phyloP scores from a whole-genome alignment of 495 filamentous ascomycete species.

The Aspergillus leporis region DNA sequence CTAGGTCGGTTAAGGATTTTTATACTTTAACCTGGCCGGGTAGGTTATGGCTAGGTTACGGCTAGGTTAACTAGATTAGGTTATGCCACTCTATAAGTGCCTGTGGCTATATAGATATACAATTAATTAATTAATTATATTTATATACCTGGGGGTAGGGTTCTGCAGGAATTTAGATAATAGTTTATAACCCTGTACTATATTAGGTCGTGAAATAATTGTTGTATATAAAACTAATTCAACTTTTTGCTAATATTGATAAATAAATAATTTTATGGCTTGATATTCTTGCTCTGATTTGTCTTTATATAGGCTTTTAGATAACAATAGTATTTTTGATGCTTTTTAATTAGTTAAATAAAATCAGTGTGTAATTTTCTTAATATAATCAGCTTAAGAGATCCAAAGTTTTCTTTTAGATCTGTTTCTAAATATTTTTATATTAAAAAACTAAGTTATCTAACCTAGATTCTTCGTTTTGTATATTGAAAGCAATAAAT shows the following conservation, averaged over 20 bases:
- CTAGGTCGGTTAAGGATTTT: too few relatives aligned
- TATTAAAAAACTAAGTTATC: slow-evolving; percentile 19
- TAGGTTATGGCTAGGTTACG: too few relatives aligned
- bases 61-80: too few relatives aligned
- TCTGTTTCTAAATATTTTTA: slow-evolving; percentile 18
- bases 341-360: slow-evolving; percentile 9
- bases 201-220: slow-evolving; percentile 23
- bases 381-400: slow-evolving; percentile 23
- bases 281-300: too few relatives aligned
- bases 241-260: slow-evolving; percentile 25
- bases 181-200: slow-evolving; percentile 8
- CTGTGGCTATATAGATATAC: too few relatives aligned
- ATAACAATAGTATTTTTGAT: slow-evolving; percentile 8
- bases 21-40: too few relatives aligned
- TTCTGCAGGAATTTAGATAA: slow-evolving; percentile 27
- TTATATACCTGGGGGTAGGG: slow-evolving; percentile 15
- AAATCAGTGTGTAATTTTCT: slow-evolving; percentile 15
- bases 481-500: slow-evolving; percentile 1
- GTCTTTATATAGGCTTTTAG: slow-evolving; percentile 2
- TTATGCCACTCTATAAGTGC: too few relatives aligned
- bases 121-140: slow-evolving; percentile 11
- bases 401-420: slow-evolving; percentile 16
- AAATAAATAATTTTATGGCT: slow-evolving; percentile 6
- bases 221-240: slow-evolving; percentile 26
- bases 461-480: slow-evolving; percentile 7